Evolutionary conservation across 768 basidiomycete species (phyloP).

Genomic region (Infundibulicybe gibba): DNA sequence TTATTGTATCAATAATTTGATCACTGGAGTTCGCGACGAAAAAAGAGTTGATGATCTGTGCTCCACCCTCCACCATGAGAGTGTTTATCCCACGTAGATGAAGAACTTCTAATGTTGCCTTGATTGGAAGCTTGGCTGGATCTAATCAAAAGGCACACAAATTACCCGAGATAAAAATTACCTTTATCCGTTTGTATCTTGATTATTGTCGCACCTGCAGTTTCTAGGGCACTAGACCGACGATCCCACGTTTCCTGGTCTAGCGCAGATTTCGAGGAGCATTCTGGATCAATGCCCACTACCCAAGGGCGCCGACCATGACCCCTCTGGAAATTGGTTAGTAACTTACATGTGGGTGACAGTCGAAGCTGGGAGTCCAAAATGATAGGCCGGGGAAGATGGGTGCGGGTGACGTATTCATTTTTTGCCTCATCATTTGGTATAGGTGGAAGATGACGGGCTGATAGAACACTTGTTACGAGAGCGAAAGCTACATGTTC

Average conservation of each 20-base stretch:
- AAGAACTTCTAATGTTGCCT: constrained; percentile 48
- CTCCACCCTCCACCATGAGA: constrained; percentile 97
- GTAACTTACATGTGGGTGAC: constrained; percentile 60
- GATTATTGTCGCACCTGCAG: constrained; percentile 66
- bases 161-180: background rate
- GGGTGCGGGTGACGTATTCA: constrained; percentile 18
- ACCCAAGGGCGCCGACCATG: constrained; percentile 73
- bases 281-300: constrained; percentile 36
- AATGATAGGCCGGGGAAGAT: constrained; percentile 78
- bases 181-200: constrained; percentile 28
- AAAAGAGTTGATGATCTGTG: constrained; percentile 75
- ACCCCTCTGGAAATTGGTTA: constrained; percentile 58
- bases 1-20: constrained; percentile 60
- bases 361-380: constrained; percentile 77
- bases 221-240: constrained; percentile 44
- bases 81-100: constrained; percentile 56
- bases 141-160: background rate
- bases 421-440: constrained; percentile 18
- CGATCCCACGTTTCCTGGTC: constrained; percentile 21
- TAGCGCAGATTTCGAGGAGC: background rate
- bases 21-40: constrained; percentile 26
- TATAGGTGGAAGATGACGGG: constrained; percentile 49
- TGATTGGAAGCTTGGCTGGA: constrained; percentile 33
- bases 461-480: constrained; percentile 24
- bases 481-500: no score